Conservation (phyloP, 2,329 filamentous ascomycete species). For the Aspergillus vadensis region DNA sequence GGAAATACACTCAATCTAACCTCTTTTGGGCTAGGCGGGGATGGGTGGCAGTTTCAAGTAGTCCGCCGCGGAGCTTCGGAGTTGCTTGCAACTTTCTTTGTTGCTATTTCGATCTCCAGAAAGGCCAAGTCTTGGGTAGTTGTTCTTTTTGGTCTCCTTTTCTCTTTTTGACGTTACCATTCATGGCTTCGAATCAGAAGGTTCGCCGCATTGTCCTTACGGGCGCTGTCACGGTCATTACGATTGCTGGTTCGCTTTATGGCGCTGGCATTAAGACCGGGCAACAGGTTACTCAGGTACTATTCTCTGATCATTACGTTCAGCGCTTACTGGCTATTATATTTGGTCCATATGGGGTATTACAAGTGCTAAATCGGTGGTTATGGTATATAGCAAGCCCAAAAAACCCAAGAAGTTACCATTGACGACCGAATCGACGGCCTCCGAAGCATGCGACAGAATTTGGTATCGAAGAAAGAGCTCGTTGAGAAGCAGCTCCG, state of each 20-base stretch:
- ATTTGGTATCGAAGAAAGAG: slow-evolving; percentile 53
- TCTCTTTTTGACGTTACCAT: neutral
- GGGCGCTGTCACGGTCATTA: slow-evolving; percentile 57
- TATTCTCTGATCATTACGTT: neutral
- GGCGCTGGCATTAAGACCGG: slow-evolving; percentile 61
- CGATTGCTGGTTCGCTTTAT: slow-evolving; percentile 60
- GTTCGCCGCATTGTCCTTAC: slow-evolving; percentile 57
- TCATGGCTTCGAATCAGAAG: slow-evolving; percentile 36
- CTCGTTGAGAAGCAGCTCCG: slow-evolving; percentile 60
- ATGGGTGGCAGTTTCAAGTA: neutral
- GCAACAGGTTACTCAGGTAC: slow-evolving; percentile 55
- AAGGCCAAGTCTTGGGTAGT: no score
- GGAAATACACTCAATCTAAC: neutral
- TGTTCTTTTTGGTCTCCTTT: no score
- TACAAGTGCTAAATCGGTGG: neutral
- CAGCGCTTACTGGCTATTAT: no score
- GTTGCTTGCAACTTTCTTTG: no score
- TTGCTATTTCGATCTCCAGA: no score
- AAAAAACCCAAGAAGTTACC: slow-evolving; percentile 53
- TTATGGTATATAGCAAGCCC: slow-evolving; percentile 39
- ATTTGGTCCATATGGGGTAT: no score
- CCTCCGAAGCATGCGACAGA: slow-evolving; percentile 54
- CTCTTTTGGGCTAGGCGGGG: neutral
- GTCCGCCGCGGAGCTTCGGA: neutral
- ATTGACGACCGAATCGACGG: slow-evolving; percentile 58